These are phyloP conservation scores for Tricholoma flavovirens DNA, from an alignment of 768 basidiomycete species.

Conservation along the genomic window DNA sequence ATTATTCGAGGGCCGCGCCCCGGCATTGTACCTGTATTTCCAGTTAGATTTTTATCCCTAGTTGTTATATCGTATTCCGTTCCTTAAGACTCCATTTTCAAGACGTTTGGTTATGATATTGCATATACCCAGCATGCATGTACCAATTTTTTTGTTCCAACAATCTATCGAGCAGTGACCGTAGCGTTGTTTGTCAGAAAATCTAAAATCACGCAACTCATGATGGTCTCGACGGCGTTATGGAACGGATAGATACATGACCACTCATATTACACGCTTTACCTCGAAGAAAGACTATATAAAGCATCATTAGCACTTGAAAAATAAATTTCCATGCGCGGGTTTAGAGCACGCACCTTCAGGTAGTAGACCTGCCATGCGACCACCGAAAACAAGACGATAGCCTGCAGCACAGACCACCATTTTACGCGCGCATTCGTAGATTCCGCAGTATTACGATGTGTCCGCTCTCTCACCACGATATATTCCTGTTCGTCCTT, in stretches of 20 bases:
- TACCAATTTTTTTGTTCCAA: neutral
- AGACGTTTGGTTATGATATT: conserved; percentile 12
- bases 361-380: conserved; percentile 98
- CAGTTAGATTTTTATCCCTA: conserved; percentile 8
- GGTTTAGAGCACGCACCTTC: conserved; percentile 48
- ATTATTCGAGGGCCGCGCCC: conserved; percentile 11
- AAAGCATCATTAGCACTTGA: neutral
- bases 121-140: conserved; percentile 18
- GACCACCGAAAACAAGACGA: conserved; percentile 84
- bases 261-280: conserved; percentile 72
- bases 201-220: neutral
- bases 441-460: conserved; percentile 91
- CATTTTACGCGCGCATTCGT: conserved; percentile 96
- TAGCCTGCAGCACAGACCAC: conserved; percentile 93
- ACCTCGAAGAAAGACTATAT: conserved; percentile 84
- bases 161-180: neutral
- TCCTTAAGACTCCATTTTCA: conserved; percentile 10
- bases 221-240: neutral
- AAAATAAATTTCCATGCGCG: neutral
- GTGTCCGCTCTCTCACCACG: conserved; percentile 85
- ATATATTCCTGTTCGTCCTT: conserved; percentile 99
- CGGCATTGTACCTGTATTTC: conserved; percentile 10
- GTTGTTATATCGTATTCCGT: conserved; percentile 7
- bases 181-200: neutral
- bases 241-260: neutral